These are phyloP conservation scores for Mortierella sp. DNA, from an alignment of 371 early-diverging fungal species.

Conservation along the genomic window DNA sequence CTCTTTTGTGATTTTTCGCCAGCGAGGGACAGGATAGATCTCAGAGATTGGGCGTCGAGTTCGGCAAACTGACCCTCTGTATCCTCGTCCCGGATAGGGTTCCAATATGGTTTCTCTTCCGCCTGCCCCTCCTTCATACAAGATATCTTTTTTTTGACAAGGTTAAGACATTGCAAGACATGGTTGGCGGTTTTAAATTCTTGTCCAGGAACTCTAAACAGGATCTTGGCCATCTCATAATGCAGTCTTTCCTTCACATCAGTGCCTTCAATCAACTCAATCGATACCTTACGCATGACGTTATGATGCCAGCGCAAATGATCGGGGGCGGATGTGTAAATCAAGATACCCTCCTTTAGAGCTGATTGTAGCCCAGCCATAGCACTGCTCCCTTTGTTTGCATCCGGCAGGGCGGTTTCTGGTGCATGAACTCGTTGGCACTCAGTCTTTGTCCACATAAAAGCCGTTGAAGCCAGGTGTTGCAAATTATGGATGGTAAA, in stretches of 20 bases:
- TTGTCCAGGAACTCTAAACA: slow-evolving; percentile 26
- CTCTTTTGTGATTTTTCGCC: slow-evolving; percentile 55
- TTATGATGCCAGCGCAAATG: slow-evolving; percentile 35
- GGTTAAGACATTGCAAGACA: slow-evolving; percentile 26
- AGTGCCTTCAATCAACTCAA: slow-evolving; percentile 28
- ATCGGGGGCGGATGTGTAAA: slow-evolving; percentile 40
- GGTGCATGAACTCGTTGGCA: slow-evolving; percentile 1
- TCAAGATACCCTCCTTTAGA: slow-evolving; percentile 45
- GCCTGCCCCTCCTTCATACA: not conserved
- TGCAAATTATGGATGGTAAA: slow-evolving; percentile 38
- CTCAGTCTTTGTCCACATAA: slow-evolving; percentile 14
- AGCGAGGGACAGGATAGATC: slow-evolving; percentile 32
- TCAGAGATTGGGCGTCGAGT: slow-evolving; percentile 22
- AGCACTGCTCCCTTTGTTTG: slow-evolving; percentile 32
- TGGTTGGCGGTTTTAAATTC: slow-evolving; percentile 40
- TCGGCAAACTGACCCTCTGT: not conserved
- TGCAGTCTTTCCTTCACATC: slow-evolving; percentile 43
- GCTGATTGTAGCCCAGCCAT: slow-evolving; percentile 53
- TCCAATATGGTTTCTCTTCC: slow-evolving; percentile 19
- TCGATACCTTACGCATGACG: slow-evolving; percentile 47
- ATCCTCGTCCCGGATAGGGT: slow-evolving; percentile 23
- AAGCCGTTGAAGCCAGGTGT: slow-evolving; percentile 33
- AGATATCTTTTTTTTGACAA: slow-evolving; percentile 27
- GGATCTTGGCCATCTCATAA: slow-evolving; percentile 43
- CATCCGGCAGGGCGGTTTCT: not conserved